Base-by-base conservation (phyloP, 2,329 filamentous ascomycete species). In the Neopestalotiopsis clavispora region DNA sequence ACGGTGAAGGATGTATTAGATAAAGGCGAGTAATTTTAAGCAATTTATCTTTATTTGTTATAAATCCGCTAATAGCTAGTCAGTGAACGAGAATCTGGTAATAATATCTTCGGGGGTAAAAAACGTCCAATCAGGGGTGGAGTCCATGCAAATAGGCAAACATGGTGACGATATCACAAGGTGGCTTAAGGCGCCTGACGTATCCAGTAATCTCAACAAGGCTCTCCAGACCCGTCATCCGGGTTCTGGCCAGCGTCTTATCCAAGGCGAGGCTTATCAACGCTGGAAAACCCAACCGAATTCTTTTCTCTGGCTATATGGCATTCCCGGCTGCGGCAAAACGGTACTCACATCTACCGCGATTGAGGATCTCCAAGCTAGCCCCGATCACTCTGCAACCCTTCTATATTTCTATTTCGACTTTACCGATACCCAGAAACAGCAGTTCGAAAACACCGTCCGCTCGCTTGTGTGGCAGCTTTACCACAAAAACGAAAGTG, bases 261-360 rank as follows among this genome's bases (percentile, higher is more conserved):
- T n/a, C n/a, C n/a, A n/a, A n/a, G n/a, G n/a, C n/a, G n/a, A n/a
- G n/a, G n/a, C n/a, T n/a, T n/a, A n/a, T n/a, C n/a, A n/a, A n/a
- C n/a, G 61, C 13, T 83, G 80, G 81, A 81, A 77, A 68, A 70
- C 38, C 1, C 57, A 62, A 17, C 34, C 65, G 17, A 73, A 73
- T 10, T 80, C 77, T 4, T 74, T 75, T 67, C 68, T 83, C 0
- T 84, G 79, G 80, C 75, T 83, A 3, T 67, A 81, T 71, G 79
- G 81, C 1, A 81, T 81, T 23, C 75, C 79, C 20, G 81, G 81
- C 42, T 83, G 81, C 64, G 81, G 82, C 7, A 84, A 84, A 70
- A 83, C 80, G 0, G 74, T 83, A 66, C 74, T 83, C 1, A 78
- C 77, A 69, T 81, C 78, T 4, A 79, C 75, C 1, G 71, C 83